Conservation (phyloP, 805 yeast species). For the Candida railenensis region DNA sequence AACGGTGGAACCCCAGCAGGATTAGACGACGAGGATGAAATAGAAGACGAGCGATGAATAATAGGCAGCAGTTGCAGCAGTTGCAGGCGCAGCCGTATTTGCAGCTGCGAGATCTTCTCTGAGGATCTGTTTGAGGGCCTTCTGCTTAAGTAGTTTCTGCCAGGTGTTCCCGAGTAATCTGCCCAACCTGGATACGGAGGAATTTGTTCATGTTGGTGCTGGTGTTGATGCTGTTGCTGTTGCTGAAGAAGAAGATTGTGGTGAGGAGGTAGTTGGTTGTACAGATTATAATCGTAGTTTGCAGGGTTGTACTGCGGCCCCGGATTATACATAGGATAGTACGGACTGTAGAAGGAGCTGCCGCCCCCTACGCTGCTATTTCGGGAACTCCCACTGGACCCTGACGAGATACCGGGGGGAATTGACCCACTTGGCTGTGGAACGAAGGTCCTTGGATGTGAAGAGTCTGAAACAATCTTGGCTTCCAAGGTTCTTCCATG, state of each 20-base stretch:
- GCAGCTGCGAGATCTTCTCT: slow-evolving; percentile 14
- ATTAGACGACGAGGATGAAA: slow-evolving; percentile 1
- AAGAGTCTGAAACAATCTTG: background rate
- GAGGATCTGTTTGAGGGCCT: slow-evolving; percentile 13
- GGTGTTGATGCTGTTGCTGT: background rate
- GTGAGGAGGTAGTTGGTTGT: background rate
- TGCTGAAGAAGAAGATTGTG: background rate
- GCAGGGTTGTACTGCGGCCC: background rate
- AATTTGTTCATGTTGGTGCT: background rate
- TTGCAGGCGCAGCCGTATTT: slow-evolving; percentile 4
- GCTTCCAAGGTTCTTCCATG: slow-evolving; percentile 4
- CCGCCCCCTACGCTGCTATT: background rate
- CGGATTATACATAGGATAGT: background rate
- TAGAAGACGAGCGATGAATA: background rate
- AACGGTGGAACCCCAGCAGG: slow-evolving; percentile 21
- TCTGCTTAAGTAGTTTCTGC: slow-evolving; percentile 9
- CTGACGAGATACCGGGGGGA: background rate
- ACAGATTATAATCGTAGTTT: background rate
- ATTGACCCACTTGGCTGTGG: background rate
- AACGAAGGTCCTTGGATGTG: background rate
- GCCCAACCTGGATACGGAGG: background rate
- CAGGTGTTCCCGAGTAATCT: background rate
- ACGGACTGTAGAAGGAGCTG: background rate
- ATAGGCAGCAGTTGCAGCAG: background rate
- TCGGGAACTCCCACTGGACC: slow-evolving; percentile 1